These are phyloP conservation scores for Beta vulgaris DNA, from an alignment of 148 eudicot species.

Conservation along the genomic window DNA sequence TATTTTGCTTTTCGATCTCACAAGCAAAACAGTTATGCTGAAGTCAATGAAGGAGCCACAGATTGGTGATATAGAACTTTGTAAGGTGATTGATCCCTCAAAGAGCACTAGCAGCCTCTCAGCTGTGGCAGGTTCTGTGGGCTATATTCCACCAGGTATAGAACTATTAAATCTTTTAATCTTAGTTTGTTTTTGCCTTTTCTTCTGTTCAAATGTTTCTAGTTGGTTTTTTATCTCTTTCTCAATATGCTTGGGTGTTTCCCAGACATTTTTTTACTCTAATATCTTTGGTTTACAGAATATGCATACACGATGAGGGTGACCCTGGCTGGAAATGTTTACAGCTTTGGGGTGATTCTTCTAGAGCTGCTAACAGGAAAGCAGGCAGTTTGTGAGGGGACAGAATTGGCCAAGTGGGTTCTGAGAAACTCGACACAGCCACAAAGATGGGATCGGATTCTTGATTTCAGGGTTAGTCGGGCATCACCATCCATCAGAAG, in stretches of 20 bases:
- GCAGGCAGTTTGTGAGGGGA: constrained; percentile 71
- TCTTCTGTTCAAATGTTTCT: neutral
- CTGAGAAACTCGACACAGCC: constrained; percentile 51
- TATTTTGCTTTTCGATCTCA: constrained; percentile 65
- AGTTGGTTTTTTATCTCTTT: neutral
- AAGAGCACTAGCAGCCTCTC: constrained; percentile 72
- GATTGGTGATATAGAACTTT: constrained; percentile 83
- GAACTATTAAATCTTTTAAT: neutral
- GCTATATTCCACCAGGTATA: constrained; percentile 90
- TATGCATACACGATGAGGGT: constrained; percentile 96
- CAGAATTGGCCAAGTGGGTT: constrained; percentile 73
- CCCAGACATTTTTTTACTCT: neutral
- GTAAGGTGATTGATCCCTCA: constrained; percentile 76
- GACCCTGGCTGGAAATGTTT: constrained; percentile 76
- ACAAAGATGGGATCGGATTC: constrained; percentile 60
- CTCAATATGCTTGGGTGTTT: neutral
- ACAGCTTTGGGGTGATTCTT: constrained; percentile 80
- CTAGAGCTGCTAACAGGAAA: constrained; percentile 78
- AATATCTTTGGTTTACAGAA: constrained; percentile 43
- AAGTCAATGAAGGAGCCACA: constrained; percentile 72
- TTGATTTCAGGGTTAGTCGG: constrained; percentile 55
- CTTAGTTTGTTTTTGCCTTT: neutral
- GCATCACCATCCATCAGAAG: constrained; percentile 55
- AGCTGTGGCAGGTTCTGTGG: constrained; percentile 78
- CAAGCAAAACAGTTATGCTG: constrained; percentile 59